Conservation (phyloP, 2,329 filamentous ascomycete species). For the Endocalyx cinctus region DNA sequence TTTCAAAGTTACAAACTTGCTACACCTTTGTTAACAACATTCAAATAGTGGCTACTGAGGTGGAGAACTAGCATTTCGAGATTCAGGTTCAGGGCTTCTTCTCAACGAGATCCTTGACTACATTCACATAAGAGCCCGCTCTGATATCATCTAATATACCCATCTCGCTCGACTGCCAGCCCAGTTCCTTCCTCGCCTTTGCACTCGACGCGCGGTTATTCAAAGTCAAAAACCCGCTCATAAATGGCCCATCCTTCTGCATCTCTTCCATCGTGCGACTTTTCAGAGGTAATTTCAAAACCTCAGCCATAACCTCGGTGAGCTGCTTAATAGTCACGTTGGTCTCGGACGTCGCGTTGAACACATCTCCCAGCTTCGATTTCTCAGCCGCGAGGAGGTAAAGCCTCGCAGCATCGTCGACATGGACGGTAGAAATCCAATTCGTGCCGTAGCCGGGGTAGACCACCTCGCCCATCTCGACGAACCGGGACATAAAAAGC, state of each 20-base stretch:
- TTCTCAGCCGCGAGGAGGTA: constrained; percentile 34
- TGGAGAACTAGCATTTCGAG: too few species aligned
- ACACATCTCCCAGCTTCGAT: constrained; percentile 28
- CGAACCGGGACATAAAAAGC: constrained; percentile 28
- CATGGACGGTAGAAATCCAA: constrained; percentile 29
- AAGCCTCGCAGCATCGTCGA: constrained; percentile 38
- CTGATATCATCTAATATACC: constrained; percentile 11
- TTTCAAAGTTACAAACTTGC: too few species aligned
- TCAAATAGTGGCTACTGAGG: too few species aligned
- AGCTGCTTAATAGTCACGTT: constrained; percentile 27
- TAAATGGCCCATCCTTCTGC: constrained; percentile 2
- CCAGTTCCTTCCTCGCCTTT: constrained; percentile 9
- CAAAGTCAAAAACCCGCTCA: constrained; percentile 4
- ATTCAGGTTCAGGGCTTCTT: too few species aligned
- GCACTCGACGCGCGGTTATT: constrained; percentile 7
- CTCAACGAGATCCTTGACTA: constrained; percentile 9
- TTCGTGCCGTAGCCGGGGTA: constrained; percentile 26
- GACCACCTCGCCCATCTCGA: constrained; percentile 21
- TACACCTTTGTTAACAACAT: too few species aligned
- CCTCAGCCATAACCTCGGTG: constrained; percentile 17
- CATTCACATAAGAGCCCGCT: constrained; percentile 10
- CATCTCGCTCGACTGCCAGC: constrained; percentile 7
- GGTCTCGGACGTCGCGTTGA: constrained; percentile 28
- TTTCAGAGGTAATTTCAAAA: constrained; percentile 17
- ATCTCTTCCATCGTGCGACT: constrained; percentile 1